phyloP scores from a whole-genome alignment of 208 protist species.

The Crithidia expoeki region DNA sequence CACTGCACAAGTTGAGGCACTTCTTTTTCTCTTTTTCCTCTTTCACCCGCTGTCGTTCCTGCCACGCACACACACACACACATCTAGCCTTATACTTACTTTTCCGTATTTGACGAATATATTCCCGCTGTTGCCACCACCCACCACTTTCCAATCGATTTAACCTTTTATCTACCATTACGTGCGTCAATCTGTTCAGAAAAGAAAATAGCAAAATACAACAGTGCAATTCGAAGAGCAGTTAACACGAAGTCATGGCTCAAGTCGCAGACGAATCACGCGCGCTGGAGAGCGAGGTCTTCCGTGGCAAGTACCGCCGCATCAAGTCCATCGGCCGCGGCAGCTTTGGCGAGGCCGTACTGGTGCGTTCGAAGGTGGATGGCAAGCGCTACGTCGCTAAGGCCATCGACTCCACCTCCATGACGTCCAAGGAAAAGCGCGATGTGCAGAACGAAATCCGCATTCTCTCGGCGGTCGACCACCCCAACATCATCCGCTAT shows the following conservation, averaged over 20 bases:
- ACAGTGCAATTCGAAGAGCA: too few relatives aligned
- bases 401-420: conserved; percentile 86
- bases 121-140: background rate
- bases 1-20: too few relatives aligned
- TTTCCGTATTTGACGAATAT: background rate
- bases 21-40: too few relatives aligned
- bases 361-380: conserved; percentile 88
- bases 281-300: conserved; percentile 81
- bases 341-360: conserved; percentile 91
- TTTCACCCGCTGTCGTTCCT: too few relatives aligned
- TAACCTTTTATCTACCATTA: conserved; percentile 1
- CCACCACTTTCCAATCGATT: conserved; percentile 8
- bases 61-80: too few relatives aligned
- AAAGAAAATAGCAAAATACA: background rate
- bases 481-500: conserved; percentile 94
- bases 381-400: conserved; percentile 94
- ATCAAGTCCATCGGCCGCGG: conserved; percentile 92
- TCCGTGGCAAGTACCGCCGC: conserved; percentile 84
- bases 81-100: background rate
- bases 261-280: conserved; percentile 72
- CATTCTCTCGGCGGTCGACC: conserved; percentile 88
- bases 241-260: conserved; percentile 54
- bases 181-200: background rate
- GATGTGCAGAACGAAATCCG: conserved; percentile 93
- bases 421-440: conserved; percentile 91